Evolutionary conservation across 2,329 filamentous ascomycete species (phyloP), one percentile per base, ranked within the genome.

Genomic region (Xylariaceae sp.): DNA sequence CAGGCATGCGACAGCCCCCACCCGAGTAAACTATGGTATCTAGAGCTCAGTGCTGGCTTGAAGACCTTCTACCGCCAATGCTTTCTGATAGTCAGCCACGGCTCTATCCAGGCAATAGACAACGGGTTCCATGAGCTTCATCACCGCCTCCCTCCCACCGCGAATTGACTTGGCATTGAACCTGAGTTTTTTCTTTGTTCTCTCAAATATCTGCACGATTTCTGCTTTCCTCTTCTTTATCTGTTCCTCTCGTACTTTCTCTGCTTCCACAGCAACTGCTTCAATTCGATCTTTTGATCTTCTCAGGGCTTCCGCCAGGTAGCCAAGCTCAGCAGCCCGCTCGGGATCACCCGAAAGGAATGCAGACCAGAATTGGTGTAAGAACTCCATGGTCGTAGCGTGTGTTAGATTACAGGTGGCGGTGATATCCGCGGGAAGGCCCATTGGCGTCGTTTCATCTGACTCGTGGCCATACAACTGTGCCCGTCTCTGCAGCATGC

Each of bases 361-460:
- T 0, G 92, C 86, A 27, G 84, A 82, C 93, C 93, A 99, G 76
- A 99, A 99, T 71, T 97, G 95, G 64, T 93, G 90, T n/a, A 99
- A 77, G 66, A 97, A 99, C 68, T 99, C 94, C 30, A 90, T 88
- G 0, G 91, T 95, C 0, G 94, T 99, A 47, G 92, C 92, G 70
- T 97, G 92, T 0, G 93, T 96, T 50, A 85, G 72, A 33, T 73
- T 75, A 61, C 83, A 85, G 50, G 82, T 82, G 36, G 85, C 78
- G 3, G 82, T 76, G 16, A 88, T 75, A 1, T 81, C 77, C 1
- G 75, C 66, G 3, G 86, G 76, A 20, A 86, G 64, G 9, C 79
- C 77, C 84, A 79, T 88, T 61, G 73, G 81, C 45, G 70, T 79
- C 62, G 64, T 77, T 65, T 73, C 75, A 64, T 76, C 82, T 53